Evolutionary conservation across 2,329 filamentous ascomycete genomes (phyloP), one percentile per base, ranked within the genome.

Genomic region (Didymella lethalis): DNA sequence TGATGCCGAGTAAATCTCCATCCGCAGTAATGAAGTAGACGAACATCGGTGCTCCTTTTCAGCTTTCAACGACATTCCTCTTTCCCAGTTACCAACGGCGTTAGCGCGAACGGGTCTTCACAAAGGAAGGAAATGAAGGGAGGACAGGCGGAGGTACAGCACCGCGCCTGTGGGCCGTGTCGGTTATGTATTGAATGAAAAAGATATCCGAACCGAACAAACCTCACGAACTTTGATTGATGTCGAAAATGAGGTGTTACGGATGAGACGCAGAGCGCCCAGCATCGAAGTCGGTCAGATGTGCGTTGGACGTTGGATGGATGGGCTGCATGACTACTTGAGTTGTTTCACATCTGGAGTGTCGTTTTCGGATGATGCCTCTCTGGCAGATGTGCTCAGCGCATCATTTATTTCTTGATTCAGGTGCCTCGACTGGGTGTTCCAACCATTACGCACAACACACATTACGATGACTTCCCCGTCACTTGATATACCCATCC

Each of bases 101-200:
- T 74, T 67, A 69, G 71, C 63, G 69, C 62, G 68, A 72, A 71
- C 63, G 66, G 69, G 67, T 72, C 67, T 71, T 69, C 64, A 70
- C 67, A 66, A 69, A 59, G 50, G 54, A 47, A 64, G 66, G 62
- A 67, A 64, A 75, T 72, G 69, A 72, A 67, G 62, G 64, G 64
- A 71, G 70, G 68, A 70, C 62, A 62, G 64, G 60, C 64, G 52
- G 64, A 66, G 68, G 64, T 66, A 64, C 62, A 68, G 62, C 60
- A 68, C 66, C 65, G 55, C 50, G 61, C 59, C 57, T 62, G 63
- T 59, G 63, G 61, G 62, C 64, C 62, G 65, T 68, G 69, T 71
- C 71, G 68, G 65, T 71, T 73, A 73, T 68, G 70, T 72, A 72
- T 64, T 73, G 69, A 73, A 73, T 73, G 70, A 73, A 68, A 68